Evolutionary conservation across 140 eudicot species (phyloP).

Genomic region (Bidens hawaiensis): DNA sequence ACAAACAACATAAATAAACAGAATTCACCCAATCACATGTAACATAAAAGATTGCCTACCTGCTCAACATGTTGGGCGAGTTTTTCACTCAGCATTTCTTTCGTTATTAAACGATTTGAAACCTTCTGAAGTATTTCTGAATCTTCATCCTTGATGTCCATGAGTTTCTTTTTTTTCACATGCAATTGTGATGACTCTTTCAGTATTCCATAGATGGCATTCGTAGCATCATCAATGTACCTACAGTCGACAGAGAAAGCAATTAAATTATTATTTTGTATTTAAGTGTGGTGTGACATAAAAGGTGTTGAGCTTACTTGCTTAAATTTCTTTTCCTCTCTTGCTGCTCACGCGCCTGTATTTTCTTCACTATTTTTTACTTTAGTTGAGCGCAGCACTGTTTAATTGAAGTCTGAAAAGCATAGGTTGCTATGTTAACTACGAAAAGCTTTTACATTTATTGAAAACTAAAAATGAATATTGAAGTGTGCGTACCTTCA

Average conservation of each 20-base stretch:
- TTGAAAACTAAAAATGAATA: background rate
- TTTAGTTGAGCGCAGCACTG: constrained; percentile 89
- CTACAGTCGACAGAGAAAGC: constrained; percentile 29
- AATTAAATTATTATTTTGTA: background rate
- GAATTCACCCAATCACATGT: too few species aligned
- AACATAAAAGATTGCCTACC: constrained; percentile 33
- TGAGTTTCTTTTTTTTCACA: constrained; percentile 53
- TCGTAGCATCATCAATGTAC: constrained; percentile 73
- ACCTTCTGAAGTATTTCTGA: constrained; percentile 70
- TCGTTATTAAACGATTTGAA: constrained; percentile 47
- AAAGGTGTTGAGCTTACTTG: constrained; percentile 42
- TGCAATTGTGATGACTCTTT: constrained; percentile 59
- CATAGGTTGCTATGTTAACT: constrained; percentile 13
- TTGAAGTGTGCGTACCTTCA: constrained; percentile 50
- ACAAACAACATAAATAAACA: background rate
- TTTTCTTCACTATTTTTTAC: constrained; percentile 86
- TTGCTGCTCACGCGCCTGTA: constrained; percentile 98
- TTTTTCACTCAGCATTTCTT: constrained; percentile 63
- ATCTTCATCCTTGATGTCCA: constrained; percentile 46
- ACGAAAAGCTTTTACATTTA: constrained; percentile 2
- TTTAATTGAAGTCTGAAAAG: constrained; percentile 64
- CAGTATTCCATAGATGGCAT: constrained; percentile 65
- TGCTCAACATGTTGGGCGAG: constrained; percentile 94
- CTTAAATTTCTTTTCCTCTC: constrained; percentile 88
- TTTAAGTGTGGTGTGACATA: background rate